Percentiles rank a stretch among this genome's conserved stretches.
These are phyloP conservation scores for Suillus lakei DNA, from an alignment of 768 basidiomycete genomes.

Conservation along the genomic window DNA sequence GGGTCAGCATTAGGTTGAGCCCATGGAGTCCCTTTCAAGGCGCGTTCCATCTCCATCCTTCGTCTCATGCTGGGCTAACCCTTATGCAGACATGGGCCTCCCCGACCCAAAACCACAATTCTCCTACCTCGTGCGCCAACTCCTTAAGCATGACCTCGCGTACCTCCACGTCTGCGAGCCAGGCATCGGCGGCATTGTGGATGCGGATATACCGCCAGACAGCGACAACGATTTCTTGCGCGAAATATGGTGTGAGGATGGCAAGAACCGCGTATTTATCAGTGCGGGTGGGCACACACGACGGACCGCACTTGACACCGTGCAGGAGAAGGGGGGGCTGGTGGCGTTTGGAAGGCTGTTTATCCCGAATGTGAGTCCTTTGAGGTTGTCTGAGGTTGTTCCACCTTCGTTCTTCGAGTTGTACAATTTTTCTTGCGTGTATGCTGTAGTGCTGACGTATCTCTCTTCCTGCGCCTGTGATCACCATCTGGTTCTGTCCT, in stretches of 20 bases:
- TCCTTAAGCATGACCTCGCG: conserved; percentile 37
- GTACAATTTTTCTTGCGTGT: neutral
- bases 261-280: conserved; percentile 8
- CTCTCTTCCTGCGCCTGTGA: too few species aligned
- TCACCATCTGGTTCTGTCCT: neutral
- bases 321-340: neutral
- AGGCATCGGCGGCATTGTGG: conserved; percentile 20
- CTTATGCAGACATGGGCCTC: conserved; percentile 14
- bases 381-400: neutral
- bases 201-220: conserved; percentile 1
- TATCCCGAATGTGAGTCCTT: neutral
- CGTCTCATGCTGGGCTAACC: neutral
- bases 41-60: conserved; percentile 15
- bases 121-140: conserved; percentile 32
- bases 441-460: neutral
- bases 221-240: conserved; percentile 32
- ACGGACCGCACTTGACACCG: conserved; percentile 1
- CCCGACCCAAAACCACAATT: conserved; percentile 42
- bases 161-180: conserved; percentile 49
- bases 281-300: conserved; percentile 11
- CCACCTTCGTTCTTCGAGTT: neutral
- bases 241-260: conserved; percentile 25
- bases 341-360: conserved; percentile 6
- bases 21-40: conserved; percentile 45
- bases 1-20: conserved; percentile 47